Evolutionary conservation across 2,329 filamentous ascomycete species (phyloP).

Genomic region (Neocucurbitaria cava): DNA sequence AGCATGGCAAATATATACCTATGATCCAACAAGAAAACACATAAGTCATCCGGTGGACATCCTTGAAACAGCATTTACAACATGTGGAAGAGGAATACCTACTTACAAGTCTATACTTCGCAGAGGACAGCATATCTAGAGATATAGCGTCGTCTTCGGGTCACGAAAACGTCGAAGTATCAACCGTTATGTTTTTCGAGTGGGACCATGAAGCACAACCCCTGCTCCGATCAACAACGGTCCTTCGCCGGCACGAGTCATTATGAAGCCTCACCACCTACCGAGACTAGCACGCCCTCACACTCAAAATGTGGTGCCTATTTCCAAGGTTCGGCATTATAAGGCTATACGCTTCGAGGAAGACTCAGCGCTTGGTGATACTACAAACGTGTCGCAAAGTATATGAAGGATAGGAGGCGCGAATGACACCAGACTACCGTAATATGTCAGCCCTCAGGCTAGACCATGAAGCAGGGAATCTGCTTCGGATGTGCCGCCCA

Average conservation of each 20-base stretch:
- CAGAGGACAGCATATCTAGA: not conserved
- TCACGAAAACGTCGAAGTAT: not conserved
- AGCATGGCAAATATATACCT: not conserved
- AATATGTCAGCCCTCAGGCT: not conserved
- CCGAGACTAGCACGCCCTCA: not conserved
- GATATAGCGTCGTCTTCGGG: not conserved
- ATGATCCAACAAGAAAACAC: not conserved
- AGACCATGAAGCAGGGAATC: not conserved
- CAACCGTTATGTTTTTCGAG: not conserved
- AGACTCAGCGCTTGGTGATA: not conserved
- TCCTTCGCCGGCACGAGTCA: not conserved
- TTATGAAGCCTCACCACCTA: not conserved
- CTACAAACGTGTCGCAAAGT: not conserved
- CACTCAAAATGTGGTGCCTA: no score
- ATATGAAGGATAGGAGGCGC: not conserved
- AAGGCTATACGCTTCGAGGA: not conserved
- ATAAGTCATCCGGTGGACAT: not conserved
- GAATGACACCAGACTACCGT: not conserved
- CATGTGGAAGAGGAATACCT: not conserved
- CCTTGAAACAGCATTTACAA: not conserved
- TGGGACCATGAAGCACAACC: conserved; percentile 3
- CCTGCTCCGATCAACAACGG: conserved; percentile 9
- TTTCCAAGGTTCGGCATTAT: not conserved
- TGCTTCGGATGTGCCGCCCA: not conserved
- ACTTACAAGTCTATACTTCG: not conserved